Base-by-base conservation (phyloP, 139 green algal species). In the Spirogloea muscicola region DNA sequence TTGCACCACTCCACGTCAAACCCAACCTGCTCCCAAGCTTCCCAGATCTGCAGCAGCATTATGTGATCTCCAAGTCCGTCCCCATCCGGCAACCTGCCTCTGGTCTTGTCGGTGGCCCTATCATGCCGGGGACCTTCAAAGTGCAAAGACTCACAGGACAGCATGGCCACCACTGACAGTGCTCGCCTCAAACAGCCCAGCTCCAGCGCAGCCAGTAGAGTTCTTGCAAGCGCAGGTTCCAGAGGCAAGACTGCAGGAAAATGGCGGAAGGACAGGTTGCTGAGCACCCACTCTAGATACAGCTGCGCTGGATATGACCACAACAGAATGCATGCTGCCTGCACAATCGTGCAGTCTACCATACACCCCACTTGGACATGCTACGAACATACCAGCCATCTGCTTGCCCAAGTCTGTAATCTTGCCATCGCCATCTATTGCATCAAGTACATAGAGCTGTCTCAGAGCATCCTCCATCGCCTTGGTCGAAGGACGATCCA, bases 391-490 rank as follows among this genome's bases (percentile, higher is more conserved):
- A 39, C 57, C 33, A 4, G 55, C 63, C 38, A 69, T 49, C 9
- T 51, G 9, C 18, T 49, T 46, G n/a, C 74, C 74, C 3, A 68
- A 34, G 7, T 34, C 3, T 34, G 68, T 72, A 21, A 84, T 44
- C 9, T 60, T 34, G 18, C 93, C 93, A 37, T 92, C 84, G 3
- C 43, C 61, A 76, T 97, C 91, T 34, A 98, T 89, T 4, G 89
- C 91, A 49, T 91, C 91, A 21, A 96, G 79, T 3, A 94, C 79
- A 74, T 92, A 94, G 68, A 98, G 88, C 86, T 96, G 90, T 36
- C 86, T 82, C 44, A 97, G 86, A 2, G 91, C 90, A 46, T 93
- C 90, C 68, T 91, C 74, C 42, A 91, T 74, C 3, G 84, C 77
- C 10, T 16, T 33, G 68, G 77, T 68, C 48, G 80, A 76, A 6